Base-by-base conservation (phyloP, 331 rosid genomes). In the Malus hybrid region DNA sequence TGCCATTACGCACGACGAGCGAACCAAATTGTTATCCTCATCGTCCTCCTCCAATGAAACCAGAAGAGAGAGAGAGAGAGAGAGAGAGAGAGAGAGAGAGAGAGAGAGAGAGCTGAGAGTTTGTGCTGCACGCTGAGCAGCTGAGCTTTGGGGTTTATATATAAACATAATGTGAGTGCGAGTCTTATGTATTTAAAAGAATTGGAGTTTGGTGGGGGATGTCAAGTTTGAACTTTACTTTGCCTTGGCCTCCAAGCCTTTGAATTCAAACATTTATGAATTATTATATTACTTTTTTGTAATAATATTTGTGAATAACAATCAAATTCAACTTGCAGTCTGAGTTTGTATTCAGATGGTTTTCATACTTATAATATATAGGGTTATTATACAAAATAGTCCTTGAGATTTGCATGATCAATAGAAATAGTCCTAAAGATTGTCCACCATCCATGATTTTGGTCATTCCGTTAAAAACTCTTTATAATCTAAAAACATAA, bases 1-100 rank as follows among this genome's bases (percentile, higher is more conserved):
- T 78, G 92, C 89, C 80, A 71, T 82, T 90, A 69, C 69, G 86
- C 71, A 87, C 90, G 90, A 87, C 83, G 92, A 86, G 94, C 93
- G 90, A 90, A 90, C 95, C 85, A 66, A 71, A 36, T 65, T 16
- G 20, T 76, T 67, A 68, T 87, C 88, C 10, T 87, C 93, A 83
- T 76, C 46, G 86, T 86, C 84, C 83, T 69, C 67, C 6, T 34
- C 48, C 10, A 56, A 1, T 13, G 1, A 10, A 22, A 34, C 22
- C 28, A 5, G 36, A 1, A 4, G 6, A 20, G 20, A 50, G 13
- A 12, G 7, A 12, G 15, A 61, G 39, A 8, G 33, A 29, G 27
- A 36, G 22, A 10, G 36, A 15, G 10, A 3, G 62, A 56, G 10
- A 56, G 11, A 4, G 28, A 56, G 39, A 56, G 46, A 24, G 24